phyloP scores from a whole-genome alignment of 106 monocot species.

The Cymbidium sinense region DNA sequence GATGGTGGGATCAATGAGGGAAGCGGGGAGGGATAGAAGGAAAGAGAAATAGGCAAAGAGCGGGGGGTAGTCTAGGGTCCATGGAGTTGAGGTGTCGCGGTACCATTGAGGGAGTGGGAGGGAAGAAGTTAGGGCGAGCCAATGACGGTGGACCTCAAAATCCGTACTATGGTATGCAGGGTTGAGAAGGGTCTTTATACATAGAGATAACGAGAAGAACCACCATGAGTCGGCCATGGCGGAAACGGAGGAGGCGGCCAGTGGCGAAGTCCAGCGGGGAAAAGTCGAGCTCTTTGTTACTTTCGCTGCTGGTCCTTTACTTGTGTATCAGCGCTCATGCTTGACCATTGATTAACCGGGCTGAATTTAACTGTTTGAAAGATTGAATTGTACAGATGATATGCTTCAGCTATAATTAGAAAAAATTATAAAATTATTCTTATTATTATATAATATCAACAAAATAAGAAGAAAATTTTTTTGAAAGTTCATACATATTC shows the following conservation, averaged over 20 bases:
- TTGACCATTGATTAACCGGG: too few relatives aligned
- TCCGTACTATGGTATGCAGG: constrained; percentile 84
- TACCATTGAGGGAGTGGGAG: constrained; percentile 77
- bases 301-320: too few relatives aligned
- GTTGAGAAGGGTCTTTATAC: constrained; percentile 73
- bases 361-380: too few relatives aligned
- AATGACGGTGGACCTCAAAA: constrained; percentile 88
- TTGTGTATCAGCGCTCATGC: too few relatives aligned
- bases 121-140: constrained; percentile 80
- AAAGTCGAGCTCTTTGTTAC: not conserved
- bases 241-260: not conserved
- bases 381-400: too few relatives aligned
- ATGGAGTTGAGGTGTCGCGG: constrained; percentile 48
- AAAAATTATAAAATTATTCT: too few relatives aligned
- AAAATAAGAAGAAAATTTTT: too few relatives aligned
- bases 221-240: constrained; percentile 22
- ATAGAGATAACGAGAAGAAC: constrained; percentile 39
- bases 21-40: constrained; percentile 69
- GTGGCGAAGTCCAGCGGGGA: not conserved
- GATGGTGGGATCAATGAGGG: constrained; percentile 39
- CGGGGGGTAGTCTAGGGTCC: constrained; percentile 98
- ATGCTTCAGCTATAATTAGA: too few relatives aligned
- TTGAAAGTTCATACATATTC: too few relatives aligned
- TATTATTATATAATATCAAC: too few relatives aligned
- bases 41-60: constrained; percentile 82